These are phyloP conservation scores for Phanerodontia chrysosporium DNA, from an alignment of 768 basidiomycete genomes.

Conservation along the genomic window DNA sequence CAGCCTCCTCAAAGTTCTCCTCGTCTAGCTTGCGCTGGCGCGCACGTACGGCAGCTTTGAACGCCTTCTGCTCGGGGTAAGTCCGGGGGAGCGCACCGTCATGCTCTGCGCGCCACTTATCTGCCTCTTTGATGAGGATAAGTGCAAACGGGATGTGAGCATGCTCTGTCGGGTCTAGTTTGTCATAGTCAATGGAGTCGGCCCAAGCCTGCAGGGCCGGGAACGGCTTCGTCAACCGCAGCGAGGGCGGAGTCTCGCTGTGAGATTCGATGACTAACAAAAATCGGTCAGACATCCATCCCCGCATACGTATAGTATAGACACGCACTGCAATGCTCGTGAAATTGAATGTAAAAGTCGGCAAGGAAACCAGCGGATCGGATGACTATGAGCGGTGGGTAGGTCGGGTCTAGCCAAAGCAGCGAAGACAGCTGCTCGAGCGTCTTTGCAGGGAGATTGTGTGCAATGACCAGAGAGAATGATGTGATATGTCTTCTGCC, in stretches of 20 bases:
- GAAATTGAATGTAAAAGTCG: constrained; percentile 83
- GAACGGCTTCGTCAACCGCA: constrained; percentile 90
- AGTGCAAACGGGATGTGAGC: constrained; percentile 87
- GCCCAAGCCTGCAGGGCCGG: constrained; percentile 75
- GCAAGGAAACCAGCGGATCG: constrained; percentile 88
- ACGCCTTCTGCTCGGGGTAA: constrained; percentile 65
- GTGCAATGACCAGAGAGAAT: constrained; percentile 72
- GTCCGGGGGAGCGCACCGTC: constrained; percentile 52
- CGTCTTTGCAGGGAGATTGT: constrained; percentile 62
- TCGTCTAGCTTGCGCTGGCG: constrained; percentile 79
- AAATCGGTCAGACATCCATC: too few relatives aligned
- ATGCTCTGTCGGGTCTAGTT: constrained; percentile 87
- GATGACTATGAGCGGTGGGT: constrained; percentile 71
- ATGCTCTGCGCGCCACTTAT: constrained; percentile 83
- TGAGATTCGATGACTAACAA: constrained; percentile 91
- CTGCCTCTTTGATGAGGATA: constrained; percentile 77
- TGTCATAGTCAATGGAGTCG: constrained; percentile 61
- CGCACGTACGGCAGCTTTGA: constrained; percentile 62
- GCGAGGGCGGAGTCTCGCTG: constrained; percentile 61
- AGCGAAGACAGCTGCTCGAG: constrained; percentile 58
- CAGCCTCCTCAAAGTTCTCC: constrained; percentile 97
- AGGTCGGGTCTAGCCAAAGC: constrained; percentile 61
- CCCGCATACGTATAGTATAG: background rate
- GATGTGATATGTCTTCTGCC: constrained; percentile 16
- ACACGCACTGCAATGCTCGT: constrained; percentile 73